Evolutionary conservation across 139 green algal species (phyloP).

Genomic region (Closterium sp.): DNA sequence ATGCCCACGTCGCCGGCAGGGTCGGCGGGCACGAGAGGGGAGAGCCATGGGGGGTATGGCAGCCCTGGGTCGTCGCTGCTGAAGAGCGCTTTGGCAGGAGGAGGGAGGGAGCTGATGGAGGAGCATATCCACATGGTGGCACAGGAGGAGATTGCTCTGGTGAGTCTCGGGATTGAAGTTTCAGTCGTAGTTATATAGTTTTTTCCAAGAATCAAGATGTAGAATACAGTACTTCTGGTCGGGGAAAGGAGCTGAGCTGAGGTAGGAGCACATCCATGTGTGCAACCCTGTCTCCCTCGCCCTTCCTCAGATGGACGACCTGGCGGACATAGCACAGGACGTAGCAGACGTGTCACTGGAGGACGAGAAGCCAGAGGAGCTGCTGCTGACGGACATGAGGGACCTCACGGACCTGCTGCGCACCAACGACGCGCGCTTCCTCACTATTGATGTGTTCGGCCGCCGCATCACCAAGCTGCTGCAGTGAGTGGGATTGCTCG

Average conservation of each 20-base stretch:
- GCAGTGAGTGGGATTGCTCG: background rate
- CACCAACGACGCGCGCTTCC: background rate
- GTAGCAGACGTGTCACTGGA: background rate
- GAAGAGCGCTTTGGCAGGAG: background rate
- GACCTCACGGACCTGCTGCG: conserved; percentile 1
- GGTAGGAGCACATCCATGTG: too few relatives aligned
- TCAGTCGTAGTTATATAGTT: too few relatives aligned
- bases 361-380: conserved; percentile 13
- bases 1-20: background rate
- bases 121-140: background rate
- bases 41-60: background rate
- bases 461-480: conserved; percentile 21
- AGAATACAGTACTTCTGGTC: too few relatives aligned
- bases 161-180: background rate
- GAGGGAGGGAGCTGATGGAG: background rate
- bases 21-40: background rate
- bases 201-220: too few relatives aligned
- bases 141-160: background rate
- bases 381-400: conserved; percentile 9
- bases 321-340: conserved; percentile 13
- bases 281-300: too few relatives aligned
- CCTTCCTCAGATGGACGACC: background rate
- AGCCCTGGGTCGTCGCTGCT: background rate
- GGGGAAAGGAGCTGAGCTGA: too few relatives aligned
- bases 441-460: conserved; percentile 26